Conservation (phyloP, 768 basidiomycete species). For the Russula sp. region DNA sequence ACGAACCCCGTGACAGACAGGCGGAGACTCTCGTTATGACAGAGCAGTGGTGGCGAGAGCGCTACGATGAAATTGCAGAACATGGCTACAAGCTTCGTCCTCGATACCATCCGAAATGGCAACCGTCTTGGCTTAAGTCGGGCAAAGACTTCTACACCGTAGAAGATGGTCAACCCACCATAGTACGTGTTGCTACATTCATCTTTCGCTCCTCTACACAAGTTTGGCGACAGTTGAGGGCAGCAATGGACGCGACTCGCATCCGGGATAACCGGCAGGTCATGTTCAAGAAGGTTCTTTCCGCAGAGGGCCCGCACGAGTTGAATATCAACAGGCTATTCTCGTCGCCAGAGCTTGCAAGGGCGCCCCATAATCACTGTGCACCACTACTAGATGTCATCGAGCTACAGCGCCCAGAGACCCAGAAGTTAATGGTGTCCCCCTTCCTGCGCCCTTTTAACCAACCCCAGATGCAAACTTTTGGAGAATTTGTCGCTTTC, state of each 20-base stretch:
- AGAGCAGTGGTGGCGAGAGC: too few relatives aligned
- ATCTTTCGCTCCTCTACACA: neutral
- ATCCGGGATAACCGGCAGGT: neutral
- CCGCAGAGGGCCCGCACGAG: neutral
- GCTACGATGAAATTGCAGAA: too few relatives aligned
- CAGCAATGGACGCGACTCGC: neutral
- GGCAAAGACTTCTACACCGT: neutral
- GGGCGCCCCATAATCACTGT: too few relatives aligned
- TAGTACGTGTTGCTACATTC: neutral
- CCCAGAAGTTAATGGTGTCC: conserved; percentile 23
- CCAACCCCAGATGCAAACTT: conserved; percentile 24
- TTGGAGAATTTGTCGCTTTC: conserved; percentile 22
- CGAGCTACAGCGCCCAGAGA: neutral
- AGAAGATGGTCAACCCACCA: neutral
- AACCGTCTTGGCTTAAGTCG: neutral
- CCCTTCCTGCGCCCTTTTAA: conserved; percentile 27
- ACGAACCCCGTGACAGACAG: too few relatives aligned
- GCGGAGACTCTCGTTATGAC: too few relatives aligned
- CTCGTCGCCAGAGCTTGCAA: neutral
- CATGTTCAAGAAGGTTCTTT: too few relatives aligned
- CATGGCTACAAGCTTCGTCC: too few relatives aligned
- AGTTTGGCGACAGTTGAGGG: neutral
- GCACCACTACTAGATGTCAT: too few relatives aligned
- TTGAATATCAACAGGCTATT: neutral
- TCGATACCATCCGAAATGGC: too few relatives aligned